Conservation (phyloP, 2,329 filamentous ascomycete species). For the Cryphonectria naterciae region DNA sequence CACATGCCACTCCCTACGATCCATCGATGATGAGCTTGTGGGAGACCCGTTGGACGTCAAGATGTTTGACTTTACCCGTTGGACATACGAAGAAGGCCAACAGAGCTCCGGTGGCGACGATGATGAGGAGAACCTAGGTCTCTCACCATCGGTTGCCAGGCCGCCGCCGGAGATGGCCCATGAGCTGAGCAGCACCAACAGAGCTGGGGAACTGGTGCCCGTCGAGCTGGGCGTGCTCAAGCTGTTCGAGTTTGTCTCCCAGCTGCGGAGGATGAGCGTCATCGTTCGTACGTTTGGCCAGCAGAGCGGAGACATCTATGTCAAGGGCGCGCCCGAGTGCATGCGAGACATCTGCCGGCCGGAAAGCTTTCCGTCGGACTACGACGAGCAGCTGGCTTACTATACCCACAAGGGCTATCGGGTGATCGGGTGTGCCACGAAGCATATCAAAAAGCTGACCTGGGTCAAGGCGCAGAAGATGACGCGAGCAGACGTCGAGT, state of each 20-base stretch:
- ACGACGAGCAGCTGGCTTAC: conserved; percentile 83
- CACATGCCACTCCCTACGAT: conserved; percentile 89
- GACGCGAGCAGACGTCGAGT: conserved; percentile 83
- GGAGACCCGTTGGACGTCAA: conserved; percentile 95
- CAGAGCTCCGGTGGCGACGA: conserved; percentile 66
- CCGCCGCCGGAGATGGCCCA: conserved; percentile 65
- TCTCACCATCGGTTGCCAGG: conserved; percentile 86
- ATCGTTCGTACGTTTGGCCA: conserved; percentile 87
- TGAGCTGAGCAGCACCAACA: conserved; percentile 54
- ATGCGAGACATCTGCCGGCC: conserved; percentile 91
- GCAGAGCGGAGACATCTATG: conserved; percentile 83
- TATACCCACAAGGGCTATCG: conserved; percentile 97
- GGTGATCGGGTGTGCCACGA: conserved; percentile 93
- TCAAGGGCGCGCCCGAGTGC: conserved; percentile 95
- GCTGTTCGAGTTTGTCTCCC: conserved; percentile 92
- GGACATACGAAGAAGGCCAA: conserved; percentile 88
- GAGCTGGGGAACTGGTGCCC: conserved; percentile 47
- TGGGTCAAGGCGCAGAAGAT: conserved; percentile 97
- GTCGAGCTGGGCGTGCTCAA: conserved; percentile 90
- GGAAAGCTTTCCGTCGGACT: conserved; percentile 84
- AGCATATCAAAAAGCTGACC: conserved; percentile 82
- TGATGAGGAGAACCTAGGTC: conserved; percentile 73
- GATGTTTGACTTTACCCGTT: conserved; percentile 97
- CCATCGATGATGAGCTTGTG: conserved; percentile 85
- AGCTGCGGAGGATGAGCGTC: conserved; percentile 89